Conservation (phyloP, 1,284 basidiomycete genomes). For the Apiotrichum veenhuisii region DNA sequence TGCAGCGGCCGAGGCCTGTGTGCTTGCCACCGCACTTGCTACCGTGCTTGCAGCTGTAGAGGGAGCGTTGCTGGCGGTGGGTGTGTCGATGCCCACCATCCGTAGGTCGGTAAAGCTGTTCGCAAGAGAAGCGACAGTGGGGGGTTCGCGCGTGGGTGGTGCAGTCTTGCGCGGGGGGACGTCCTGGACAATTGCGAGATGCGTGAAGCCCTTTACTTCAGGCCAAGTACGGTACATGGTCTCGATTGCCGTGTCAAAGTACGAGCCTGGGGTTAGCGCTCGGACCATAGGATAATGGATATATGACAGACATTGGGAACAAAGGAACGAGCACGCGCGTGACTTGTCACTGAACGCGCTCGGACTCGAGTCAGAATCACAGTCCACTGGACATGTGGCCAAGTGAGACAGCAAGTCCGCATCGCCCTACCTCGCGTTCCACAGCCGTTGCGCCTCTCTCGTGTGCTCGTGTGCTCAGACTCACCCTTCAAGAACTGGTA, state of each 20-base stretch:
- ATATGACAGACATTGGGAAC: background rate
- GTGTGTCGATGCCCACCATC: slow-evolving; percentile 9
- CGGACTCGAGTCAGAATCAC: background rate
- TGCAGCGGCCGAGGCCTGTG: slow-evolving; percentile 2
- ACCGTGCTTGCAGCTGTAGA: slow-evolving; percentile 2
- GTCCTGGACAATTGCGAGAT: slow-evolving; percentile 49
- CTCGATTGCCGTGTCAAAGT: slow-evolving; percentile 51
- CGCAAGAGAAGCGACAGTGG: slow-evolving; percentile 5
- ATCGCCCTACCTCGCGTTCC: too few relatives aligned
- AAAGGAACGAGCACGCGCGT: background rate
- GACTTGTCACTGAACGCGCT: background rate
- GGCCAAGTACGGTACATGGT: slow-evolving; percentile 44
- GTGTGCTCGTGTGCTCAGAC: slow-evolving; percentile 4
- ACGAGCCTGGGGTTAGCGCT: slow-evolving; percentile 33
- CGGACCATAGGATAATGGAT: background rate
- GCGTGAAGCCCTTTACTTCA: slow-evolving; percentile 50
- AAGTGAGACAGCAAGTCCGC: background rate
- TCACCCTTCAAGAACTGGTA: slow-evolving; percentile 49
- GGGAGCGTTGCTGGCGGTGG: background rate
- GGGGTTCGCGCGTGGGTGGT: slow-evolving; percentile 30
- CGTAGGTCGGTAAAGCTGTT: slow-evolving; percentile 16
- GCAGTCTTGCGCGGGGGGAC: slow-evolving; percentile 44
- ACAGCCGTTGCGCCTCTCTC: too few relatives aligned
- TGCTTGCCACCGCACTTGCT: background rate
- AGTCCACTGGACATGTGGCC: background rate